These are phyloP conservation scores for Moniliella sp. DNA, from an alignment of 1,284 basidiomycete genomes.

Conservation along the genomic window DNA sequence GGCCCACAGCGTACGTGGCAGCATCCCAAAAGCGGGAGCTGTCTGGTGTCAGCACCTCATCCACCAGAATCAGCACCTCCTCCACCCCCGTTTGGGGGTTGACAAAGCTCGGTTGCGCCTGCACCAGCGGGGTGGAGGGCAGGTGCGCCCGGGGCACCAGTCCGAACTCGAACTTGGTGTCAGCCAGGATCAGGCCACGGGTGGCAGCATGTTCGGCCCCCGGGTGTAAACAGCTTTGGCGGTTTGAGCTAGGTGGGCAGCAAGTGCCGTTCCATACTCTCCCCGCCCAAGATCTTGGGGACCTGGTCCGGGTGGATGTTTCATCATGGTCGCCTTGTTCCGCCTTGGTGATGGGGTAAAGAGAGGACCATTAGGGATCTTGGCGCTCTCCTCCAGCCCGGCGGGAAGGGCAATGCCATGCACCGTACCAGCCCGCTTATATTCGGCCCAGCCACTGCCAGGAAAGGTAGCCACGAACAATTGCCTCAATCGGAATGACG, in stretches of 20 bases:
- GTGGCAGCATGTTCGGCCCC: constrained; percentile 57
- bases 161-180: constrained; percentile 78
- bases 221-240: constrained; percentile 51
- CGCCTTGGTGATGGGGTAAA: constrained; percentile 97
- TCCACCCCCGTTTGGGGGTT: constrained; percentile 4
- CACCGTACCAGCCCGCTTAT: constrained; percentile 65
- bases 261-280: constrained; percentile 39
- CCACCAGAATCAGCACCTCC: constrained; percentile 57
- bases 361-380: constrained; percentile 43
- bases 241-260: constrained; percentile 42
- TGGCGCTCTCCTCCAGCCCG: constrained; percentile 61
- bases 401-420: constrained; percentile 60
- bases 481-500: constrained; percentile 84
- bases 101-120: constrained; percentile 2
- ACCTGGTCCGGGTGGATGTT: constrained; percentile 78
- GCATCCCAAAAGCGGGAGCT: constrained; percentile 89
- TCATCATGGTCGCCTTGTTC: constrained; percentile 85
- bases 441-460: constrained; percentile 90
- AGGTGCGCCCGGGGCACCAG: constrained; percentile 33
- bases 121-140: constrained; percentile 4
- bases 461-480: constrained; percentile 89
- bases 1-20: constrained; percentile 51
- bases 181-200: constrained; percentile 74
- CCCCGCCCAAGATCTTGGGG: constrained; percentile 4
- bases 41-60: constrained; percentile 88